Percentiles rank a stretch among this genome's conserved stretches.
Conservation (phyloP, 1,139 yeast species). For the Saccharomyces pastorianus region DNA sequence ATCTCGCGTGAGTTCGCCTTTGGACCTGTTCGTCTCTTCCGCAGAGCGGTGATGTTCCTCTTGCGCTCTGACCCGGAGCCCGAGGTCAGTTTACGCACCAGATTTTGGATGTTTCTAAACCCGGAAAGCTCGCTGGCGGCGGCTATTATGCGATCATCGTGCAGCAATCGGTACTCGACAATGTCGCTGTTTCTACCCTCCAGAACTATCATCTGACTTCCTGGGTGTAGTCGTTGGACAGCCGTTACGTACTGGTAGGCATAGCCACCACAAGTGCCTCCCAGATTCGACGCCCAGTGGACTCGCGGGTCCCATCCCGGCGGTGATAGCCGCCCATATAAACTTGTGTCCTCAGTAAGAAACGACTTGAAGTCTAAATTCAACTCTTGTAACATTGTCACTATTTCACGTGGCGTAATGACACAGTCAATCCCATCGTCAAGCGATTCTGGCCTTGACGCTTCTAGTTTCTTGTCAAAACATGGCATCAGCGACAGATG, state of each 20-base stretch:
- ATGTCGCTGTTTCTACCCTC: conserved; percentile 74
- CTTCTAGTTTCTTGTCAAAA: conserved; percentile 91
- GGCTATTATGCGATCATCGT: conserved; percentile 39
- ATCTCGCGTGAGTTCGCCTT: not conserved
- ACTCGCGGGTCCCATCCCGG: conserved; percentile 30
- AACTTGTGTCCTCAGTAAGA: conserved; percentile 15
- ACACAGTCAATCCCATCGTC: conserved; percentile 82
- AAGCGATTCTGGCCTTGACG: conserved; percentile 66
- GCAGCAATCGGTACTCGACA: conserved; percentile 53
- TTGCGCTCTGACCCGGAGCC: conserved; percentile 3
- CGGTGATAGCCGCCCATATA: conserved; percentile 9
- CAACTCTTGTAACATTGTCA: conserved; percentile 58
- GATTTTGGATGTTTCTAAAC: conserved; percentile 85
- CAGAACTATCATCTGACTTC: conserved; percentile 24
- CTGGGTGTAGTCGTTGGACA: conserved; percentile 27
- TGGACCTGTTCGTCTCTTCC: conserved; percentile 5
- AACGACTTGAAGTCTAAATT: conserved; percentile 34
- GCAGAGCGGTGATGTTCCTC: conserved; percentile 13
- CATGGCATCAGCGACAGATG: conserved; percentile 93
- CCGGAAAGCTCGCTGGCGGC: conserved; percentile 80
- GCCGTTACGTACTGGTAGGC: conserved; percentile 51
- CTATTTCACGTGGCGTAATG: conserved; percentile 79
- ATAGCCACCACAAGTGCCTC: conserved; percentile 89
- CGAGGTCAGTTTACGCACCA: conserved; percentile 68
- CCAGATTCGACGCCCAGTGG: conserved; percentile 57